Conservation (phyloP, 2,329 filamentous ascomycete genomes). For the Pyrenochaeta sp. region DNA sequence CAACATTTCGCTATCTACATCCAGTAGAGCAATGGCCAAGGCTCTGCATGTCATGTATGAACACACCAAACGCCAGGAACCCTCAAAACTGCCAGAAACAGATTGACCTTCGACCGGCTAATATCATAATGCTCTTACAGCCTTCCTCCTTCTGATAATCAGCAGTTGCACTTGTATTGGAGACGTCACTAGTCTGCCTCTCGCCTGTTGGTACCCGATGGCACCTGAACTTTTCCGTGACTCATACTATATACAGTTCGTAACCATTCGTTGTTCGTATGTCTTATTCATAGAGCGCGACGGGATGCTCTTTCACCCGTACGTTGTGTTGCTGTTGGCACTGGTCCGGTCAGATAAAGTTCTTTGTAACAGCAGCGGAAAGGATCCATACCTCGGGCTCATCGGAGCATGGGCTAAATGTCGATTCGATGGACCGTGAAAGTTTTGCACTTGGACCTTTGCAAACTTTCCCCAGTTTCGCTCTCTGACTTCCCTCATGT, state of each 20-base stretch:
- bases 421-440: constrained; percentile 6
- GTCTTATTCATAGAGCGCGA: not conserved
- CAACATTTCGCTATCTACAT: no score
- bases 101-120: no score
- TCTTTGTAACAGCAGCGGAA: not conserved
- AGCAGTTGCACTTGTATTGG: no score
- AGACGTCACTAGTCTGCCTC: no score
- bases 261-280: not conserved
- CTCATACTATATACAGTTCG: not conserved
- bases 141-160: no score
- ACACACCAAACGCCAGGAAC: no score
- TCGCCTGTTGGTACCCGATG: no score
- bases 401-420: constrained; percentile 20
- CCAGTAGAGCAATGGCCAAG: no score
- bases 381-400: constrained; percentile 15
- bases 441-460: constrained; percentile 1
- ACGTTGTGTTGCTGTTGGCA: constrained; percentile 18
- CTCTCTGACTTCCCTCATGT: constrained; percentile 43
- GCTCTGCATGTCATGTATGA: no score
- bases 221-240: no score
- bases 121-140: no score
- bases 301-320: constrained; percentile 12
- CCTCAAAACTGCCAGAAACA: no score
- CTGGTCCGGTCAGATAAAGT: constrained; percentile 10
- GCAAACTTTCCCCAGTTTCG: constrained; percentile 31